phyloP scores from a whole-genome alignment of 805 yeast species.

The Candida caryicola region DNA sequence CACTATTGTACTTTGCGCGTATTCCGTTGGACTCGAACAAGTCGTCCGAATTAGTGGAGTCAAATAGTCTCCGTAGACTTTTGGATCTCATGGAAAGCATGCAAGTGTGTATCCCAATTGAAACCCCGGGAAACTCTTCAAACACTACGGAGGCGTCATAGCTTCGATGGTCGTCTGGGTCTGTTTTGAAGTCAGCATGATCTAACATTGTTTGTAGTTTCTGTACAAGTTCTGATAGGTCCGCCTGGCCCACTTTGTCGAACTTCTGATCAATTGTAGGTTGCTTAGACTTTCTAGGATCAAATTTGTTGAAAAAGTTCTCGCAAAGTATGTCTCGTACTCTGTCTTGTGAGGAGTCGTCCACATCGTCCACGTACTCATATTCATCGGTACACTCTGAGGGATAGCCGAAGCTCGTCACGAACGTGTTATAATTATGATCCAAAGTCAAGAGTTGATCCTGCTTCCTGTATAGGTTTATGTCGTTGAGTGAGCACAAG shows the following conservation, averaged over 20 bases:
- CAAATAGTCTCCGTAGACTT: constrained; percentile 22
- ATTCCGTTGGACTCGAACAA: constrained; percentile 23
- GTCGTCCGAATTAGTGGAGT: constrained; percentile 14
- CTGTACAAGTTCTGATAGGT: not conserved
- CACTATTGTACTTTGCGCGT: constrained; percentile 21
- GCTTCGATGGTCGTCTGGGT: constrained; percentile 17
- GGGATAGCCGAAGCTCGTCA: constrained; percentile 29
- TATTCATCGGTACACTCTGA: not conserved
- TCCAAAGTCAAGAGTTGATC: constrained; percentile 38
- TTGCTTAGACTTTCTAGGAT: not conserved
- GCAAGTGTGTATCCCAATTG: constrained; percentile 35
- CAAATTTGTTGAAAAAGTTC: constrained; percentile 1
- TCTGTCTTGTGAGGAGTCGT: not conserved
- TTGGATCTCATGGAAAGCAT: constrained; percentile 32
- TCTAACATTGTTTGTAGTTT: not conserved
- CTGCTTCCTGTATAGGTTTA: constrained; percentile 34
- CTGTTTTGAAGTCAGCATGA: not conserved
- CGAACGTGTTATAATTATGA: constrained; percentile 24
- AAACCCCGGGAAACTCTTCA: constrained; percentile 17
- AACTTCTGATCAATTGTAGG: not conserved
- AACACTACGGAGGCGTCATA: constrained; percentile 36
- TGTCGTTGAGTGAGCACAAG: constrained; percentile 48
- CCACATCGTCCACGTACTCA: constrained; percentile 9
- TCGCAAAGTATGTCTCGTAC: not conserved
- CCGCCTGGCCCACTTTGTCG: not conserved